phyloP scores from a whole-genome alignment of 2,329 filamentous ascomycete genomes.

The Diplocarpon rosae region DNA sequence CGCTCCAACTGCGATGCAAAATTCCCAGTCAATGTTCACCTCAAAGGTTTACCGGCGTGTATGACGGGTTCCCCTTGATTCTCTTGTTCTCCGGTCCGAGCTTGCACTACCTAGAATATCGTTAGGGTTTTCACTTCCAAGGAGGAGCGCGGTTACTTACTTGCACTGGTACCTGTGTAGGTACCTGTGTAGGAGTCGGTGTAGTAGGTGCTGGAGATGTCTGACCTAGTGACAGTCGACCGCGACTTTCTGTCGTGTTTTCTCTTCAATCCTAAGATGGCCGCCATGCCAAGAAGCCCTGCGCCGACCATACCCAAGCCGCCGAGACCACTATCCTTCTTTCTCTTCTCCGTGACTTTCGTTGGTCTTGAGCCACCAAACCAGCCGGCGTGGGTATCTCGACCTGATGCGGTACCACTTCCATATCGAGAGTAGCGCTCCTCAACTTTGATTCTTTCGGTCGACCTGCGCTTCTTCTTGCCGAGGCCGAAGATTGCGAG shows the following conservation, averaged over 20 bases:
- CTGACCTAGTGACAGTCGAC: slow-evolving; percentile 13
- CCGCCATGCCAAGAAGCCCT: slow-evolving; percentile 22
- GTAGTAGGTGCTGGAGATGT: slow-evolving; percentile 25
- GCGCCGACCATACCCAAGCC: slow-evolving; percentile 38
- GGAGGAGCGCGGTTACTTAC: slow-evolving; percentile 17
- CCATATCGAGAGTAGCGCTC: slow-evolving; percentile 49
- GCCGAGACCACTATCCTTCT: slow-evolving; percentile 41
- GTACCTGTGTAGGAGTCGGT: slow-evolving; percentile 26
- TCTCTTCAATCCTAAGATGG: slow-evolving; percentile 26
- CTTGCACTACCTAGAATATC: slow-evolving; percentile 21
- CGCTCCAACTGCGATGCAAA: slow-evolving; percentile 4
- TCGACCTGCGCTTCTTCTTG: slow-evolving; percentile 33
- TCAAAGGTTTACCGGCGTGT: slow-evolving; percentile 2
- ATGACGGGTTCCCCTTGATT: slow-evolving; percentile 13
- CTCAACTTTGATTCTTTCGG: slow-evolving; percentile 49
- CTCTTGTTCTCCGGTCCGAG: slow-evolving; percentile 24
- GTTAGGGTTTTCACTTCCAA: slow-evolving; percentile 7
- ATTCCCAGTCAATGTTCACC: neutral
- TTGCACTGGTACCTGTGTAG: slow-evolving; percentile 26
- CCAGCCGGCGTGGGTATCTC: slow-evolving; percentile 37
- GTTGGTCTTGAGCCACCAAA: slow-evolving; percentile 39
- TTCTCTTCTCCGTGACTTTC: slow-evolving; percentile 33
- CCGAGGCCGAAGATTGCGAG: slow-evolving; percentile 51
- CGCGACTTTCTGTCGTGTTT: slow-evolving; percentile 18
- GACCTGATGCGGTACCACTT: slow-evolving; percentile 16